phyloP scores from a whole-genome alignment of 164 flowering plant genomes.

The Sextonia rubra region DNA sequence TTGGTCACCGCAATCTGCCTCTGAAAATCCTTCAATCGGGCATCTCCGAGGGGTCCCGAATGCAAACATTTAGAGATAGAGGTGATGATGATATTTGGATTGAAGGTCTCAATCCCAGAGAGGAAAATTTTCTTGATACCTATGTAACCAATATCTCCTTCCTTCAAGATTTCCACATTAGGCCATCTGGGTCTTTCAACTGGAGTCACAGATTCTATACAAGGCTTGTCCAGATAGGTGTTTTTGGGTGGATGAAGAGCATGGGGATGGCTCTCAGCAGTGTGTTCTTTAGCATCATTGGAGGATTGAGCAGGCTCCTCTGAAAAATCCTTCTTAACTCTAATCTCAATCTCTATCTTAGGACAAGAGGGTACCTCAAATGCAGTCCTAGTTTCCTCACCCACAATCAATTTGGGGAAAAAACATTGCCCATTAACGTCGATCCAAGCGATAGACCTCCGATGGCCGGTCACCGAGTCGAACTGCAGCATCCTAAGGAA shows the following conservation, averaged over 20 bases:
- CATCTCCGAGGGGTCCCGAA: conserved; percentile 22
- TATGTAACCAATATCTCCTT: conserved; percentile 20
- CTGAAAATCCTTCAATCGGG: conserved; percentile 31
- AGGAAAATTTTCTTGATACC: conserved; percentile 24
- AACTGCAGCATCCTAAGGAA: conserved; percentile 17
- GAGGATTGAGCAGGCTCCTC: neutral
- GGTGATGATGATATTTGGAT: conserved; percentile 21
- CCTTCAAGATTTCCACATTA: conserved; percentile 17
- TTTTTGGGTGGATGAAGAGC: conserved; percentile 8
- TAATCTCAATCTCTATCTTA: conserved; percentile 25
- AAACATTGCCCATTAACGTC: conserved; percentile 16
- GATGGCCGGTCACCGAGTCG: conserved; percentile 1
- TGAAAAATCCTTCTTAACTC: neutral
- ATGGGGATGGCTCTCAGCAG: conserved; percentile 17
- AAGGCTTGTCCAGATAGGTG: conserved; percentile 3
- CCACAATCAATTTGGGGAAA: conserved; percentile 12
- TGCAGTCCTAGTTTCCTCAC: neutral
- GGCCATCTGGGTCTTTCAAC: conserved; percentile 29
- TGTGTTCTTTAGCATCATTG: conserved; percentile 9
- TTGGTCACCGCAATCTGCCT: conserved; percentile 32
- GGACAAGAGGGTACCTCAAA: conserved; percentile 1
- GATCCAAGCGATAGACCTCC: conserved; percentile 19
- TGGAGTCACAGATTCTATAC: neutral
- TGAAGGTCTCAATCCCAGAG: conserved; percentile 16
- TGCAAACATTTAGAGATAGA: conserved; percentile 32